A percentile compares a stretch with the other conserved stretches of the same genome.
Conservation (phyloP, 2,329 filamentous ascomycete species). For the Mycocentrospora acerina region DNA sequence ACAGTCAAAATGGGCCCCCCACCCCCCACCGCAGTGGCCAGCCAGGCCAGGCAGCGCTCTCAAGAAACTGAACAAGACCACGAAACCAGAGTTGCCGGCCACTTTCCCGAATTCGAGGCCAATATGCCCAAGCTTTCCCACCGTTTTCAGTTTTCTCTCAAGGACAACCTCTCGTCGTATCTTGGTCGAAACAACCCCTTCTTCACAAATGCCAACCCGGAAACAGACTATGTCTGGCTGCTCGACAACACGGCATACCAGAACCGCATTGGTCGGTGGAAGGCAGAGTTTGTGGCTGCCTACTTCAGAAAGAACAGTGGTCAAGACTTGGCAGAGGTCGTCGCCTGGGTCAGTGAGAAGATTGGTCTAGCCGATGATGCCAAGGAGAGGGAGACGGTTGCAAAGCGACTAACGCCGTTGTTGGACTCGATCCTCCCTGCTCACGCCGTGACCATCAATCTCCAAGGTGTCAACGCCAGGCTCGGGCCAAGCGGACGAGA, state of each 20-base stretch:
- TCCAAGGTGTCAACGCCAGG: constrained; percentile 47
- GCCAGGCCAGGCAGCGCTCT: constrained; percentile 29
- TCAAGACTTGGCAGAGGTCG: constrained; percentile 65
- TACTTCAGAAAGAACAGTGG: constrained; percentile 76
- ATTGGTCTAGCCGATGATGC: constrained; percentile 61
- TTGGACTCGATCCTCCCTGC: constrained; percentile 73
- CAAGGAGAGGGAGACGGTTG: constrained; percentile 60
- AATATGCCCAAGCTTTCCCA: constrained; percentile 37
- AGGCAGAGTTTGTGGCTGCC: constrained; percentile 79
- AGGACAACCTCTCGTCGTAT: constrained; percentile 43
- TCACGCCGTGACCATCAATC: constrained; percentile 65
- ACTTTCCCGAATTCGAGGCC: constrained; percentile 39
- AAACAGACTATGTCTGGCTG: constrained; percentile 79
- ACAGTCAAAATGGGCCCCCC: constrained; percentile 30
- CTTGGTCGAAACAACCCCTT: constrained; percentile 44
- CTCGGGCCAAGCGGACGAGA: constrained; percentile 71
- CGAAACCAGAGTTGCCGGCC: constrained; percentile 28
- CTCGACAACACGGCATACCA: constrained; percentile 86
- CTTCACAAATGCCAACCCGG: constrained; percentile 52
- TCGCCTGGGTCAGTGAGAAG: constrained; percentile 68
- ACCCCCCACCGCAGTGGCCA: constrained; percentile 29
- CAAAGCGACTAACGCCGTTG: constrained; percentile 72
- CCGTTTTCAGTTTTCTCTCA: constrained; percentile 39
- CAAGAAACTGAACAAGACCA: constrained; percentile 38
- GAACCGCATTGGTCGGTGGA: constrained; percentile 59